Evolutionary conservation across 768 basidiomycete genomes (phyloP).

Genomic region (Lentinus brumalis): DNA sequence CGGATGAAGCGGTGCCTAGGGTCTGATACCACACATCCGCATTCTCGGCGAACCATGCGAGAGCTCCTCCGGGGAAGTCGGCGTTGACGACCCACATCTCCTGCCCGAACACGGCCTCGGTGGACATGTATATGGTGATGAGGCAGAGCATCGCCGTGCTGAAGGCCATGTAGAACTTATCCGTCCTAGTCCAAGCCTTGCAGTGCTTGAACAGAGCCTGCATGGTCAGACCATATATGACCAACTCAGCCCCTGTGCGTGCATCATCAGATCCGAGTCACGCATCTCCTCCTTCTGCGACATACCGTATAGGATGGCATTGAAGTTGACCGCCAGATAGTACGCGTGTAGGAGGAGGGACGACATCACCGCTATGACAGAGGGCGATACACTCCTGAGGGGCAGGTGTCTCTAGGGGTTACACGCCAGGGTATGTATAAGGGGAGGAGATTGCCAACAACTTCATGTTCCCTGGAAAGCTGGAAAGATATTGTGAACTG

Average conservation of each 20-base stretch:
- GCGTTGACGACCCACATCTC: constrained; percentile 39
- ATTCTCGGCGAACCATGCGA: constrained; percentile 33
- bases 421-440: no score
- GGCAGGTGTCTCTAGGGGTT: no score
- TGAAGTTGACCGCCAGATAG: constrained; percentile 20
- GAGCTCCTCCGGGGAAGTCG: constrained; percentile 36
- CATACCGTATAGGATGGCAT: constrained; percentile 23
- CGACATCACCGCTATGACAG: background rate
- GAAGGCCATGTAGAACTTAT: constrained; percentile 26
- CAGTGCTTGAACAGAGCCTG: constrained; percentile 15
- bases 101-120: constrained; percentile 34
- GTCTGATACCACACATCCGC: constrained; percentile 21
- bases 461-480: no score
- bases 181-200: constrained; percentile 8
- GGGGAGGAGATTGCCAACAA: no score
- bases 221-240: constrained; percentile 29
- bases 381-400: no score
- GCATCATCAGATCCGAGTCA: no score
- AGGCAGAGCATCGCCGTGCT: constrained; percentile 32
- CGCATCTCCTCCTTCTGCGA: background rate
- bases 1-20: constrained; percentile 14
- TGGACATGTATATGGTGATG: constrained; percentile 35
- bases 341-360: constrained; percentile 18
- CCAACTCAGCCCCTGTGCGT: constrained; percentile 28
- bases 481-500: no score